phyloP scores from a whole-genome alignment of 2,329 filamentous ascomycete species.

The Stachybotrys elegans region DNA sequence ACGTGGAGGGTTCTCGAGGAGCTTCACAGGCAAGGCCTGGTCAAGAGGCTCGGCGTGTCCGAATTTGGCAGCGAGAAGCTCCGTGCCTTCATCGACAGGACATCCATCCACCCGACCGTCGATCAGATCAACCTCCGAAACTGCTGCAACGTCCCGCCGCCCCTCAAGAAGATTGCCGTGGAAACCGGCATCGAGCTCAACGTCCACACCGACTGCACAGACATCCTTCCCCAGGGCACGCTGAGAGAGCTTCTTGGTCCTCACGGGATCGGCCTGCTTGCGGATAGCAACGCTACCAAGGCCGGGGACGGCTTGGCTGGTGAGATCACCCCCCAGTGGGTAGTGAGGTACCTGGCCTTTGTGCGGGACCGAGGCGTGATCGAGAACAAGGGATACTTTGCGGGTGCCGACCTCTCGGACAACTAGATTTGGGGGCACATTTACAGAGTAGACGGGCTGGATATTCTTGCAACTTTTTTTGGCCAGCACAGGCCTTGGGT shows the following conservation, averaged over 20 bases:
- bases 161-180: constrained; percentile 79
- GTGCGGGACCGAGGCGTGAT: constrained; percentile 91
- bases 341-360: constrained; percentile 94
- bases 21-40: constrained; percentile 65
- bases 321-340: constrained; percentile 85
- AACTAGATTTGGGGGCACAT: neutral
- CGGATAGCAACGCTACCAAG: constrained; percentile 45
- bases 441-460: too few relatives aligned
- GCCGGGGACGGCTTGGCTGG: constrained; percentile 61
- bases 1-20: constrained; percentile 71
- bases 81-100: constrained; percentile 66
- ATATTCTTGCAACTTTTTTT: too few relatives aligned
- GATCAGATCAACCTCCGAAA: constrained; percentile 96
- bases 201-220: constrained; percentile 90
- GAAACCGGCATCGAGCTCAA: constrained; percentile 77
- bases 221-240: constrained; percentile 83
- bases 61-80: constrained; percentile 89
- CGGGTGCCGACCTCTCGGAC: constrained; percentile 65
- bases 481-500: too few relatives aligned
- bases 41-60: constrained; percentile 74
- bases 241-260: constrained; percentile 73
- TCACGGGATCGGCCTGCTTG: constrained; percentile 71
- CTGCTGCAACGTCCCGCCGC: constrained; percentile 92
- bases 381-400: constrained; percentile 98
- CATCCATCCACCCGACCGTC: constrained; percentile 70